Evolutionary conservation across 345 rosid species (phyloP), one percentile per base, ranked within the genome.

Genomic region (Fremontodendron californicum): DNA sequence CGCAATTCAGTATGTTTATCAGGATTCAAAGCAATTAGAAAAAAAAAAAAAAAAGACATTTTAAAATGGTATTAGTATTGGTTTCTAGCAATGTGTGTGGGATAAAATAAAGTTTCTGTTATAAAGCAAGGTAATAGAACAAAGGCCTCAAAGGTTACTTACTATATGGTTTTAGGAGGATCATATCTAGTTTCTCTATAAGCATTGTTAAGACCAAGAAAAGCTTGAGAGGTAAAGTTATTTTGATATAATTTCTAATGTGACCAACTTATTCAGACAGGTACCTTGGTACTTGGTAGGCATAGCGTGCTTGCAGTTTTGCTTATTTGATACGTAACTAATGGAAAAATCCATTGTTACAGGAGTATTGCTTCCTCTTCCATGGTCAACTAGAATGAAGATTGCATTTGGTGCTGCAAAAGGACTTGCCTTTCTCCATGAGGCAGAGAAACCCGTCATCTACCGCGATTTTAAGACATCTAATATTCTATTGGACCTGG

Each of bases 381-480:
- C 98, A 16, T 95, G 98, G 99, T 85, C 79, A 33, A 81, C 84
- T 45, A 87, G 98, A 85, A 93, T 95, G 97, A 95, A 95, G 81
- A 93, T 95, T 79, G 99, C 97, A 64, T 90, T 84, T 0, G 98
- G 97, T 78, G 98, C 99, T 60, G 99, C 99, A 5, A 93, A 91
- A 86, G 99, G 99, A 62, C 97, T 95, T 2, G 99, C 99, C 48
- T 95, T 93, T 75, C 94, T 95, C 33, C 99, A 95, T 62, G 98
- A 89, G 68, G 99, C 99, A 6, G 96, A 90, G 79, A 95, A 95
- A 72, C 98, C 99, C 0, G 99, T 95, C 81, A 95, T 95, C 76
- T 95, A 91, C 67, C 97, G 99, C 5, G 99, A 95, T 84, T 95
- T 95, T 77, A 95, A 93, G 87, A 95, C 99, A 0, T 95, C 99